Evolutionary conservation across 2,329 filamentous ascomycete genomes (phyloP).

Genomic region (Aspergillus eucalypticola): DNA sequence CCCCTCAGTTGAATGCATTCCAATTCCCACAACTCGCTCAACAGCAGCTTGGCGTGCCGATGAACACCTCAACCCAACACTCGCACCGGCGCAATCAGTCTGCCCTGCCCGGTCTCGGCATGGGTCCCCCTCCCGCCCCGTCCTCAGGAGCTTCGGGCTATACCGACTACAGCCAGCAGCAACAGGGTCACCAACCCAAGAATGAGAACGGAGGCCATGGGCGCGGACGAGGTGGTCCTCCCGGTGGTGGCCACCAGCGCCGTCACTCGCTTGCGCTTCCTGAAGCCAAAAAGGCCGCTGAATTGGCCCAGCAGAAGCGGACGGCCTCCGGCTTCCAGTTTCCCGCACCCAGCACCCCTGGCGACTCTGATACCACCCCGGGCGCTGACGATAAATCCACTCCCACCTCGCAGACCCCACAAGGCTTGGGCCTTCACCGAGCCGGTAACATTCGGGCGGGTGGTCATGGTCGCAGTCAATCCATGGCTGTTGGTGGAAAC

Average conservation of each 20-base stretch:
- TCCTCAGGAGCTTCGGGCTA: constrained; percentile 86
- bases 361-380: constrained; percentile 55
- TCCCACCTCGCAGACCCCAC: constrained; percentile 52
- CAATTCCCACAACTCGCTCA: constrained; percentile 83
- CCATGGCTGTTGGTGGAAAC: constrained; percentile 59
- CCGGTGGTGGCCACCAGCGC: constrained; percentile 78
- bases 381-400: constrained; percentile 53
- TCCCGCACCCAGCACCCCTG: constrained; percentile 68
- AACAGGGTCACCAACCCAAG: constrained; percentile 63
- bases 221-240: constrained; percentile 71
- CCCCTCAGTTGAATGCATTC: constrained; percentile 74
- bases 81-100: constrained; percentile 98
- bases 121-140: constrained; percentile 89
- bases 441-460: constrained; percentile 84
- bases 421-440: constrained; percentile 67
- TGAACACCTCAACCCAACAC: constrained; percentile 76
- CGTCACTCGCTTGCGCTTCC: constrained; percentile 92
- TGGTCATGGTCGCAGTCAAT: constrained; percentile 55
- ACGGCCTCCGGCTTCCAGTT: constrained; percentile 95
- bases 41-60: constrained; percentile 67
- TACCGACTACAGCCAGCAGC: constrained; percentile 72
- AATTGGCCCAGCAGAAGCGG: constrained; percentile 93
- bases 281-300: constrained; percentile 96
- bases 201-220: constrained; percentile 69
- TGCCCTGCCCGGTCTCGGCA: constrained; percentile 86